Evolutionary conservation across 2,329 filamentous ascomycete species (phyloP).

Genomic region (Exophiala aquamarina): DNA sequence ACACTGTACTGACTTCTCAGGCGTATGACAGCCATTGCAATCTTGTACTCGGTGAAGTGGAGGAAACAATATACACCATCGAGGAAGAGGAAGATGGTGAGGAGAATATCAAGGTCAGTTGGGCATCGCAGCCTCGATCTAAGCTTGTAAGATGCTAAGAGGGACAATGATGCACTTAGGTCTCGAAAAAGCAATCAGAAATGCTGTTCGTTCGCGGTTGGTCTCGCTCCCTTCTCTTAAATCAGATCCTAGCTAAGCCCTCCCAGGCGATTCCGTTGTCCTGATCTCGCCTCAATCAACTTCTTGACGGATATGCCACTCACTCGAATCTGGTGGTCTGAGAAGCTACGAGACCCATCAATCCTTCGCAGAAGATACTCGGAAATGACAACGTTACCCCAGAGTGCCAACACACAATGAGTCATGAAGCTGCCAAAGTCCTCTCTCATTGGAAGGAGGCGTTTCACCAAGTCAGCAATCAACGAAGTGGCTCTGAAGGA

Average conservation of each 20-base stretch:
- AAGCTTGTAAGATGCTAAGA: slow-evolving; percentile 1
- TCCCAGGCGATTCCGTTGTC: slow-evolving; percentile 68
- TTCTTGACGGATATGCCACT: slow-evolving; percentile 26
- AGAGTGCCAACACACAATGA: too few relatives aligned
- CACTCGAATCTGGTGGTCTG: too few relatives aligned
- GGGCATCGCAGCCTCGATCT: not conserved
- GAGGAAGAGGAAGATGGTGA: slow-evolving; percentile 83
- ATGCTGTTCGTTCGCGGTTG: slow-evolving; percentile 97
- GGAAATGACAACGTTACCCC: too few relatives aligned
- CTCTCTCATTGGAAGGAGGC: too few relatives aligned
- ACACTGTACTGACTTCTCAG: slow-evolving; percentile 49
- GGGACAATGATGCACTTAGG: too few relatives aligned
- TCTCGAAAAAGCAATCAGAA: slow-evolving; percentile 93
- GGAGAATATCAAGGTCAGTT: slow-evolving; percentile 67
- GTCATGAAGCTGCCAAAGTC: too few relatives aligned
- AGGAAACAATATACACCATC: slow-evolving; percentile 93
- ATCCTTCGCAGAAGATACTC: too few relatives aligned
- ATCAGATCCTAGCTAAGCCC: slow-evolving; percentile 23
- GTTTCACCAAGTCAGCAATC: too few relatives aligned
- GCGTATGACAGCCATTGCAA: slow-evolving; percentile 99
- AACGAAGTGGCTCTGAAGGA: too few relatives aligned
- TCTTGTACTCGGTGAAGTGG: slow-evolving; percentile 89
- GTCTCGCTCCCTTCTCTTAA: slow-evolving; percentile 29
- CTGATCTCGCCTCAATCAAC: slow-evolving; percentile 64
- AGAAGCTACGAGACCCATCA: too few relatives aligned